Base-by-base conservation (phyloP, 805 yeast genomes). In the Wickerhamomyces ciferrii region DNA sequence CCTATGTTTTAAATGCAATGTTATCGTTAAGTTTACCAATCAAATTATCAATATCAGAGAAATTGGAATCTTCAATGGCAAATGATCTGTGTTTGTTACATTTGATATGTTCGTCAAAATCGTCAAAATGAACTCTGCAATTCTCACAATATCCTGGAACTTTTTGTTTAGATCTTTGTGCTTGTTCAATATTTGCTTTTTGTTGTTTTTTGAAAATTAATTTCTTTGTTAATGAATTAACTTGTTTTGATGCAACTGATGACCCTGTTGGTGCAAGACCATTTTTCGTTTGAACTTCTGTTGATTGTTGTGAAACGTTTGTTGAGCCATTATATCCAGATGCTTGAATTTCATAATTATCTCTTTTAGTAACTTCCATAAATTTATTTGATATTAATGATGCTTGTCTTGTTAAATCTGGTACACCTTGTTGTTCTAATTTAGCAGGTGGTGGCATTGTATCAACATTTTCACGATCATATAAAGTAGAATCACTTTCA, bases 121-220 rank as follows among this genome's bases (percentile, higher is more conserved):
- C 79, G 43, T 86, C 91, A 61, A 86, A 92, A 60, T 83, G 83
- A 49, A 84, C 85, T 21, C 92, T 73, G 66, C 99, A 92, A 60
- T 92, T 92, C 62, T 92, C 99, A 67, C 99, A 92, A 65, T 87
- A 91, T 0, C 97, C 97, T 1, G 92, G 54, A 41, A 60, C 65
- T 51, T 59, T 64, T 18, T 59, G 56, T 43, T 55, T 53, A 43
- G 53, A 46, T 51, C 50, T 44, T 31, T 34, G 42, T 31, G 24
- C 47, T 13, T 43, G 32, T 19, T 44, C 47, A 23, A 36, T 49
- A 40, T 42, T 58, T 43, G 45, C 55, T 41, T 54, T 53, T 17
- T 45, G 50, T 9, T 48, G 45, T 37, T 44, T 49, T 31, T 49
- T 50, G 24, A 51, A 53, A 24, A 55, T 52, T 9, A 75, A 67